Conservation (phyloP, 2,329 filamentous ascomycete species). For the Emmonsia crescens region DNA sequence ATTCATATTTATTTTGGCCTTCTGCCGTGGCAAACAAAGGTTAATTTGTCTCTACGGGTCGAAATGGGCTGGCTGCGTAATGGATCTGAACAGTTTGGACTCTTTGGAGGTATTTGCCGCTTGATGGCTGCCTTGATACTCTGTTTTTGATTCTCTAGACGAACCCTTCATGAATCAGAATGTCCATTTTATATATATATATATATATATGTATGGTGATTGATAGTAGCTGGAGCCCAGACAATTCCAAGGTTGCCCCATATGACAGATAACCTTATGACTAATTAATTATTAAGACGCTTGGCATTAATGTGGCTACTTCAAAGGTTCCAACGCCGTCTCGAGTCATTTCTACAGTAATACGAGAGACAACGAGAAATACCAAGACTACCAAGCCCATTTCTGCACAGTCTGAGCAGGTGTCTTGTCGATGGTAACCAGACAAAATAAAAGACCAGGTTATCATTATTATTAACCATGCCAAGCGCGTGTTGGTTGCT, state of each 20-base stretch:
- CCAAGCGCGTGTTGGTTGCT: neutral
- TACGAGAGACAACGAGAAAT: neutral
- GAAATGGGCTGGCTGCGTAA: too few species aligned
- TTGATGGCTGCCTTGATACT: neutral
- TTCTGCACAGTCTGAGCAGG: neutral
- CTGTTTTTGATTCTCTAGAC: too few species aligned
- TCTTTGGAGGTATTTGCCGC: neutral
- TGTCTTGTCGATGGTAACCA: neutral
- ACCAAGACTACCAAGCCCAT: neutral
- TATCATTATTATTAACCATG: neutral
- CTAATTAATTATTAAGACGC: too few species aligned
- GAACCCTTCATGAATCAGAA: too few species aligned
- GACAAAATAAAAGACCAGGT: neutral
- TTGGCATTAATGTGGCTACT: too few species aligned
- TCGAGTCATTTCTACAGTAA: neutral
- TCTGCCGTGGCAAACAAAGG: neutral
- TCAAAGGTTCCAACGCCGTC: too few species aligned
- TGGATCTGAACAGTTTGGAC: too few species aligned
- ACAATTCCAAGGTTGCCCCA: too few species aligned
- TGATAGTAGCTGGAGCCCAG: too few species aligned
- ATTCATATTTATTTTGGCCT: too few species aligned
- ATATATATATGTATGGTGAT: too few species aligned
- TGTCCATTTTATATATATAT: too few species aligned
- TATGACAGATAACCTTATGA: neutral
- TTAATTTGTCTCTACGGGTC: neutral